Evolutionary conservation across 2,329 filamentous ascomycete genomes (phyloP).

Genomic region (Cladosporium sphaerospermum): DNA sequence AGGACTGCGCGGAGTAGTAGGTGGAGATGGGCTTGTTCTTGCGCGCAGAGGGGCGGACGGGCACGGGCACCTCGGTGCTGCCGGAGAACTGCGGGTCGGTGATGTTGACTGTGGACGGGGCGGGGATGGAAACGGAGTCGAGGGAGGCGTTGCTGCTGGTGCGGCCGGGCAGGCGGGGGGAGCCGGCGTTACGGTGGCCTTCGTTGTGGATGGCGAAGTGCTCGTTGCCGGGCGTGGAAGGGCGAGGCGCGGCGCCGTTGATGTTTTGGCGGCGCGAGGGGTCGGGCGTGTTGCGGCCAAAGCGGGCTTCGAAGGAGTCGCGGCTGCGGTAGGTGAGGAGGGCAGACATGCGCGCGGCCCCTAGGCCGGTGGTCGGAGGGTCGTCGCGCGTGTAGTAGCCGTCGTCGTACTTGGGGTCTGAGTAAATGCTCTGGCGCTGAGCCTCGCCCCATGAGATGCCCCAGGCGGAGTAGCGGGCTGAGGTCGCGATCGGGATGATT

Average conservation of each 20-base stretch:
- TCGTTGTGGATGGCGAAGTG: conserved; percentile 50
- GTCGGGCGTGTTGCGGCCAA: conserved; percentile 88
- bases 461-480: conserved; percentile 79
- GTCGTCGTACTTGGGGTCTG: conserved; percentile 96
- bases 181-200: conserved; percentile 43
- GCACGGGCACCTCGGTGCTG: conserved; percentile 31
- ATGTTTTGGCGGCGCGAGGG: conserved; percentile 78
- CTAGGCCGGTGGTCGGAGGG: conserved; percentile 77
- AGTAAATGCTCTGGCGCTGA: conserved; percentile 89
- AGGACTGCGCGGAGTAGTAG: conserved; percentile 98
- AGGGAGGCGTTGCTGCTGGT: conserved; percentile 26
- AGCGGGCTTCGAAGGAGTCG: conserved; percentile 93
- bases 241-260: conserved; percentile 54
- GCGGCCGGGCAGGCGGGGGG: conserved; percentile 36
- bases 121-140: conserved; percentile 19
- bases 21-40: conserved; percentile 45
- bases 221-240: conserved; percentile 36
- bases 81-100: conserved; percentile 44
- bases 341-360: conserved; percentile 93
- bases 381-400: conserved; percentile 88
- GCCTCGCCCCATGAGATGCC: conserved; percentile 88
- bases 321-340: conserved; percentile 92
- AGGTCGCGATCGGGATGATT: conserved; percentile 79
- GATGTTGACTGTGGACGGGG: conserved; percentile 20
- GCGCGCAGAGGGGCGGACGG: conserved; percentile 27